These are phyloP conservation scores for Lyophyllum semitale DNA, from an alignment of 768 basidiomycete genomes.

Conservation along the genomic window DNA sequence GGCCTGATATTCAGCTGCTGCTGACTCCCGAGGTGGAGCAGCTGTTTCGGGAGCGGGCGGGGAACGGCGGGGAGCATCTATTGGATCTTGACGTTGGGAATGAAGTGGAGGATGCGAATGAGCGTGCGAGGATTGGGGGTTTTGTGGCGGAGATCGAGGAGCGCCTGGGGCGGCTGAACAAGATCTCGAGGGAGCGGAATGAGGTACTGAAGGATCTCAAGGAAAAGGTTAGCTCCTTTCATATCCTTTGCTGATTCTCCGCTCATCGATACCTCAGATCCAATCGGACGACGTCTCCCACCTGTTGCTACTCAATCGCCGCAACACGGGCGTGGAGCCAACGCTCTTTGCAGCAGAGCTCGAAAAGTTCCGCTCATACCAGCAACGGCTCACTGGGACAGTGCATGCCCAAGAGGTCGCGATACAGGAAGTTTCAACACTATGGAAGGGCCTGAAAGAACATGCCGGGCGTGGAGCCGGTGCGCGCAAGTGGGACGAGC, in stretches of 20 bases:
- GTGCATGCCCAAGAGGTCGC: conserved; percentile 74
- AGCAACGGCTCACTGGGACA: conserved; percentile 77
- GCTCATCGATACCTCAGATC: conserved; percentile 50
- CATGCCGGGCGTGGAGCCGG: conserved; percentile 75
- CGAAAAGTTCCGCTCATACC: conserved; percentile 94
- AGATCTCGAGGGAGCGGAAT: conserved; percentile 82
- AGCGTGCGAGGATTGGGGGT: conserved; percentile 65
- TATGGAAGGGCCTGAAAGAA: conserved; percentile 76
- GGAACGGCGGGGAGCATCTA: conserved; percentile 38
- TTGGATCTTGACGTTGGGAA: conserved; percentile 70
- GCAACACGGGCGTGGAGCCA: conserved; percentile 80
- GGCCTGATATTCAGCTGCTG: conserved; percentile 64
- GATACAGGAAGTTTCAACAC: conserved; percentile 71
- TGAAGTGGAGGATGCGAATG: conserved; percentile 64
- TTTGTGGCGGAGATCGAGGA: conserved; percentile 80
- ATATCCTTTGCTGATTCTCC: not conserved
- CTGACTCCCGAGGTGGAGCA: conserved; percentile 62
- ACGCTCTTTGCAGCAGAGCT: conserved; percentile 90
- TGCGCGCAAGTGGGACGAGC: conserved; percentile 79
- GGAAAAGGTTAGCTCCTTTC: conserved; percentile 67
- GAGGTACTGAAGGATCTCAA: conserved; percentile 93
- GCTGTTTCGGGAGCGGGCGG: conserved; percentile 55
- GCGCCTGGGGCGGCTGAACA: conserved; percentile 71
- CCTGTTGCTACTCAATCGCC: conserved; percentile 86
- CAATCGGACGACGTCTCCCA: conserved; percentile 98